A percentile compares a stretch with the other conserved stretches of the same genome.
Evolutionary conservation across 1,139 yeast species (phyloP).

Genomic region (Hansenula sp.): DNA sequence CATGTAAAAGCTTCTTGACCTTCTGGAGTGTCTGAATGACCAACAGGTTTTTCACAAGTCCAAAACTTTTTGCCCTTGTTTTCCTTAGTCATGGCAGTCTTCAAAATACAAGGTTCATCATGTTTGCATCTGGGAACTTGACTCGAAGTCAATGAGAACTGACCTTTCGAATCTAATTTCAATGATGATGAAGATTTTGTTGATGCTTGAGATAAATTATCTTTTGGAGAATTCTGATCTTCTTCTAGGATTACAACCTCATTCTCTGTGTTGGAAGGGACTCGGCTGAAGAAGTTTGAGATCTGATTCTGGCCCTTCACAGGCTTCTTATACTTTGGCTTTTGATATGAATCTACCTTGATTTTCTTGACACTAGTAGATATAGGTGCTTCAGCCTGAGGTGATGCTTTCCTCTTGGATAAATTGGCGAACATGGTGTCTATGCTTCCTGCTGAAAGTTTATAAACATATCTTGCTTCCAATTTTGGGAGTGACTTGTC

Average conservation of each 20-base stretch:
- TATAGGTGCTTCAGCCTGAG: neutral
- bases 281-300: conserved; percentile 15
- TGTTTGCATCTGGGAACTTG: conserved; percentile 49
- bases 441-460: conserved; percentile 48
- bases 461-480: conserved; percentile 54
- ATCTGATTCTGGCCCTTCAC: conserved; percentile 3
- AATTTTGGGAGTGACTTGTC: conserved; percentile 31
- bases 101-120: conserved; percentile 41
- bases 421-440: conserved; percentile 41
- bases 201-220: neutral
- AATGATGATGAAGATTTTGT: neutral
- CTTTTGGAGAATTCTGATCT: neutral
- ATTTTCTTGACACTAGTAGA: neutral
- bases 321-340: neutral
- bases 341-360: neutral
- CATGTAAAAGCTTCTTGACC: conserved; percentile 27
- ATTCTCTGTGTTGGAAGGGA: too few relatives aligned
- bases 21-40: conserved; percentile 14
- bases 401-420: conserved; percentile 12
- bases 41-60: conserved; percentile 44
- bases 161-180: conserved; percentile 10
- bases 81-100: conserved; percentile 41
- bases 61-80: conserved; percentile 56
- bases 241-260: neutral
- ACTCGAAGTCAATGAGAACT: conserved; percentile 11